Evolutionary conservation across 2,329 filamentous ascomycete genomes (phyloP), one percentile per base, ranked within the genome.

Genomic region (Phaeophleospora eucalypticola): DNA sequence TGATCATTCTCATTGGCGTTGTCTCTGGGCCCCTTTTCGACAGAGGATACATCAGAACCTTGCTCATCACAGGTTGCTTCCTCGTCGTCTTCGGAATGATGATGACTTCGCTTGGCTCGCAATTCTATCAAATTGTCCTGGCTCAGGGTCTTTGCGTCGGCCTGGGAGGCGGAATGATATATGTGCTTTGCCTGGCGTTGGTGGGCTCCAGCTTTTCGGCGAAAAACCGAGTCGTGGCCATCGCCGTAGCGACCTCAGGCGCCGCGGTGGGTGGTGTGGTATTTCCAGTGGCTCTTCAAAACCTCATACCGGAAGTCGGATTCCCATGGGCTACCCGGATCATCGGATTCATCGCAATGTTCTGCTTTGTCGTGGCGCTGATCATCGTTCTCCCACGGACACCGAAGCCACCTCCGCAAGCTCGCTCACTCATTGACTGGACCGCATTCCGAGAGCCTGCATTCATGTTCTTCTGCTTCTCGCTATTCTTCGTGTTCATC

Each of bases 141-240:
- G 67, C 72, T 0, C 76, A 79, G 50, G 76, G 71, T n/a, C 41
- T 78, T 20, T 72, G 70, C 44, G 60, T 75, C n/a, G 51, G 51
- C 4, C 33, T 53, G 16, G 51, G 51, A 4, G 20, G 35, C 4
- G 82, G 82, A 2, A 78, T 72, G 48, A 62, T 86, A 2, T 86
- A 83, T 63, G 77, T 81, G 34, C 78, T 83, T 0, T 71, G 75
- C 32, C 71, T 87, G 16, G 78, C 83, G 1, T 74, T 83, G 1
- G 66, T 86, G 2, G 77, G 82, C 3, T 82, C 83, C 4, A 87
- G 86, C 56, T 85, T 85, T 58, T 69, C 69, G 29, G n/a, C n/a
- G n/a, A 69, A 68, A 36, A 74, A 68, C 51, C 70, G 77, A 43
- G 73, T 73, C 0, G 65, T 85, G 21, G 80, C 80, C 3, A 74